phyloP scores from a whole-genome alignment of 306 rosid genomes.

The Glycine tomentella region DNA sequence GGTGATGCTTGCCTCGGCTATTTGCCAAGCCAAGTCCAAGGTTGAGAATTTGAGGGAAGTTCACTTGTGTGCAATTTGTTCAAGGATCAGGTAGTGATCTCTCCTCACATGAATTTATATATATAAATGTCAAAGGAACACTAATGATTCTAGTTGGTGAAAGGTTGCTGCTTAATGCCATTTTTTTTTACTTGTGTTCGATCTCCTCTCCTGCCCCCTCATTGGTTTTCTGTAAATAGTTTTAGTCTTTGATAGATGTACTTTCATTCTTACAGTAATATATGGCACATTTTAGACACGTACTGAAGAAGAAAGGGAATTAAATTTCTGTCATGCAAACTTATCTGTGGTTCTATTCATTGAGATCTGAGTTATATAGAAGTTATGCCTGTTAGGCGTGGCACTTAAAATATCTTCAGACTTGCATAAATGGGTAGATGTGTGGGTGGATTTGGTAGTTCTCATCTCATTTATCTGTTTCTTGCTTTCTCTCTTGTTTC shows the following conservation, averaged over 20 bases:
- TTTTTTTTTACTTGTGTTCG: slow-evolving; percentile 38
- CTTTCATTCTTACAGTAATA: slow-evolving; percentile 46
- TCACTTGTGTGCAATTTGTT: slow-evolving; percentile 51
- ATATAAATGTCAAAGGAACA: slow-evolving; percentile 64
- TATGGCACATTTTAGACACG: slow-evolving; percentile 38
- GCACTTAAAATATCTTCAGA: neutral
- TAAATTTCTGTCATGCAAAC: slow-evolving; percentile 30
- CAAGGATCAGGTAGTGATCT: slow-evolving; percentile 60
- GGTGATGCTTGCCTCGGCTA: slow-evolving; percentile 50
- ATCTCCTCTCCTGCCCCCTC: slow-evolving; percentile 35
- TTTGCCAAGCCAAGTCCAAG: slow-evolving; percentile 49
- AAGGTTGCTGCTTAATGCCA: slow-evolving; percentile 57
- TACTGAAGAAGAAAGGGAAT: slow-evolving; percentile 44
- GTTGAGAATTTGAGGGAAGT: slow-evolving; percentile 50
- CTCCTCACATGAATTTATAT: slow-evolving; percentile 47
- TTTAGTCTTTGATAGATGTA: slow-evolving; percentile 40
- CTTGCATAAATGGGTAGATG: neutral
- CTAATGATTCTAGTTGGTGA: slow-evolving; percentile 66
- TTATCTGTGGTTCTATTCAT: neutral
- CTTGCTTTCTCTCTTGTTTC: no score
- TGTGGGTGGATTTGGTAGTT: slow-evolving; percentile 8
- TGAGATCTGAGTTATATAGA: slow-evolving; percentile 8
- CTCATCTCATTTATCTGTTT: neutral
- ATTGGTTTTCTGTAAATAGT: slow-evolving; percentile 55
- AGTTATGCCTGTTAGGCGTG: neutral